Percentiles rank a stretch among this genome's conserved stretches.
These are phyloP conservation scores for Sequoia sempervirens DNA, from an alignment of 75 land plant species.

Conservation along the genomic window DNA sequence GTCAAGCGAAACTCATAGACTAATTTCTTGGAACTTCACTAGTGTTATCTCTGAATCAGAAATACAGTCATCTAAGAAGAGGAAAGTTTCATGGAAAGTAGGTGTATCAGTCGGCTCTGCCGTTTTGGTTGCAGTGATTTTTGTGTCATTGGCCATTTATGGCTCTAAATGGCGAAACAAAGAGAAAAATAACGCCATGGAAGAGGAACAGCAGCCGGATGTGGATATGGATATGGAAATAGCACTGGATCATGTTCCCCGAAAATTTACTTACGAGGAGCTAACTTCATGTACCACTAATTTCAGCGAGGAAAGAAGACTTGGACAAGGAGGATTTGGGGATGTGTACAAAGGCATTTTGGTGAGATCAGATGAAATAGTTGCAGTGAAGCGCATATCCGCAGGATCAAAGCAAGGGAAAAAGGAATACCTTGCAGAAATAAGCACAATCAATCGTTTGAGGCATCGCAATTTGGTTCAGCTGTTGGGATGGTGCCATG, in stretches of 20 bases:
- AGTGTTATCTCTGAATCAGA: too few relatives aligned
- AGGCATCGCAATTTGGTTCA: conserved; percentile 37
- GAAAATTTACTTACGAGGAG: conserved; percentile 30
- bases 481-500: conserved; percentile 33
- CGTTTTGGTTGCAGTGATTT: too few relatives aligned
- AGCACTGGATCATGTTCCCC: conserved; percentile 2
- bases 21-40: too few relatives aligned
- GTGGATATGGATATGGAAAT: background rate
- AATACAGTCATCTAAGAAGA: too few relatives aligned
- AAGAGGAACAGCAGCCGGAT: too few relatives aligned
- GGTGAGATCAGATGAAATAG: conserved; percentile 2
- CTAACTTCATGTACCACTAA: conserved; percentile 21
- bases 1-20: too few relatives aligned
- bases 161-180: too few relatives aligned
- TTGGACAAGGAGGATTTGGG: conserved; percentile 36
- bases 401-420: conserved; percentile 18
- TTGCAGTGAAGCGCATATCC: conserved; percentile 22
- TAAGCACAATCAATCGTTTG: conserved; percentile 24
- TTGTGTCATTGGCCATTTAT: too few relatives aligned
- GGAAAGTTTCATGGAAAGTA: too few relatives aligned
- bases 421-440: conserved; percentile 26
- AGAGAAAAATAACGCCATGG: too few relatives aligned
- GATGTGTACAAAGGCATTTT: conserved; percentile 26
- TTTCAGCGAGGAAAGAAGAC: conserved; percentile 11
- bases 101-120: too few relatives aligned